A percentile compares a stretch with the other conserved stretches of the same genome.
phyloP scores from a whole-genome alignment of 495 filamentous ascomycete genomes.

The Podospora anserina region DNA sequence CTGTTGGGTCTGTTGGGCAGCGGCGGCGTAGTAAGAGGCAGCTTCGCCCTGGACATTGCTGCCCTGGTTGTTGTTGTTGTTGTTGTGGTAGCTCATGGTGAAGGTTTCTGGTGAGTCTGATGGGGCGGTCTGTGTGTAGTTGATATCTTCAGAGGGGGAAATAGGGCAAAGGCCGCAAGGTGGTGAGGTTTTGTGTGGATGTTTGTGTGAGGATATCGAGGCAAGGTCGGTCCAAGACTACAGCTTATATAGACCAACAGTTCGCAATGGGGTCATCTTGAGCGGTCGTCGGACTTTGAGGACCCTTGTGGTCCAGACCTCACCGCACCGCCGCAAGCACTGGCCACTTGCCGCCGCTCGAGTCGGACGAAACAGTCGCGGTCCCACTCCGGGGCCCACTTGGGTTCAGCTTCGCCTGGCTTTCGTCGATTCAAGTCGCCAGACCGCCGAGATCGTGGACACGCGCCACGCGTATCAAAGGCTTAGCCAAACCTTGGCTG shows the following conservation, averaged over 20 bases:
- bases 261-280: neutral
- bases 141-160: neutral
- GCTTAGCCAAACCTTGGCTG: constrained; percentile 2
- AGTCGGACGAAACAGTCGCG: neutral
- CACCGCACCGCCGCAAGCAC: neutral
- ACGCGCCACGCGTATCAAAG: constrained; percentile 9
- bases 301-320: neutral
- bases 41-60: constrained; percentile 24
- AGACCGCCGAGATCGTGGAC: constrained; percentile 11
- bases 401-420: neutral
- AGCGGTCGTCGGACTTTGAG: neutral
- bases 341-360: constrained; percentile 5
- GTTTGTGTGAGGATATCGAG: neutral
- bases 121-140: neutral
- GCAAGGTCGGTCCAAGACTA: neutral
- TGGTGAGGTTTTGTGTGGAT: neutral
- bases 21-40: constrained; percentile 22
- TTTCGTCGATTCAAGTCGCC: constrained; percentile 4
- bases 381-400: constrained; percentile 13
- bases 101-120: neutral
- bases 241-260: neutral
- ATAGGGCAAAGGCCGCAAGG: neutral
- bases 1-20: constrained; percentile 18
- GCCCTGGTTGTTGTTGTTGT: constrained; percentile 11
- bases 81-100: constrained; percentile 17